These are phyloP conservation scores for Hypsizygus ulmarius DNA, from an alignment of 1,284 basidiomycete species.

Conservation along the genomic window DNA sequence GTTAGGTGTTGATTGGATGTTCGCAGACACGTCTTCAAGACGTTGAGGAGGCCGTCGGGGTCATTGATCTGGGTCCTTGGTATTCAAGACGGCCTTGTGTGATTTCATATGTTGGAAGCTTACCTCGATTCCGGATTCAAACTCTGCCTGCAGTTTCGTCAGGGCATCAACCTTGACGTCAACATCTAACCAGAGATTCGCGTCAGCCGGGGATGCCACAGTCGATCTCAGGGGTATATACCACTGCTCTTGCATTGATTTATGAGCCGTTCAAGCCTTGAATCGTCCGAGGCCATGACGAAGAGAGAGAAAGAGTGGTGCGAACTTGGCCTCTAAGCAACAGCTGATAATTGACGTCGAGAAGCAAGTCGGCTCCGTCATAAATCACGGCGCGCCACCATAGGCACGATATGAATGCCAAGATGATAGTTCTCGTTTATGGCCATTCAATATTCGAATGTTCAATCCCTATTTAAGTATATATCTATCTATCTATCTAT, in stretches of 20 bases:
- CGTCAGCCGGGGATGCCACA: slow-evolving; percentile 12
- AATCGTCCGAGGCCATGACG: slow-evolving; percentile 51
- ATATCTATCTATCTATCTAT: too few species aligned
- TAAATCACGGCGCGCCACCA: slow-evolving; percentile 12
- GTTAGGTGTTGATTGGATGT: slow-evolving; percentile 80
- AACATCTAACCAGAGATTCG: slow-evolving; percentile 48
- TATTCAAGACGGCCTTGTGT: slow-evolving; percentile 2
- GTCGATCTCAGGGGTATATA: slow-evolving; percentile 29
- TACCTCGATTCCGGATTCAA: slow-evolving; percentile 69
- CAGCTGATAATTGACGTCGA: slow-evolving; percentile 6
- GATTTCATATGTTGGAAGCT: slow-evolving; percentile 15
- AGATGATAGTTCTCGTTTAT: too few species aligned
- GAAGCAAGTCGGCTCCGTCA: slow-evolving; percentile 6
- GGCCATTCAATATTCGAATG: too few species aligned
- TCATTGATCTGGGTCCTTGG: slow-evolving; percentile 51
- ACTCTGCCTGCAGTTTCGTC: slow-evolving; percentile 68
- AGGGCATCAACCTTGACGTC: slow-evolving; percentile 79
- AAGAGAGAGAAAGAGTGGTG: slow-evolving; percentile 10
- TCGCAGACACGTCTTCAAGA: slow-evolving; percentile 73
- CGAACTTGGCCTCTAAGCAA: neutral
- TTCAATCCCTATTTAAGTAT: too few species aligned
- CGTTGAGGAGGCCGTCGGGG: slow-evolving; percentile 61
- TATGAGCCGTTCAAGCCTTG: slow-evolving; percentile 58
- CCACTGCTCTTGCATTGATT: slow-evolving; percentile 70
- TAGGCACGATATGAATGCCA: neutral